Percentiles rank a stretch among this genome's conserved stretches.
These are phyloP conservation scores for Globisporangium iwayamae DNA, from an alignment of 352 stramenopile genomes.

Conservation along the genomic window DNA sequence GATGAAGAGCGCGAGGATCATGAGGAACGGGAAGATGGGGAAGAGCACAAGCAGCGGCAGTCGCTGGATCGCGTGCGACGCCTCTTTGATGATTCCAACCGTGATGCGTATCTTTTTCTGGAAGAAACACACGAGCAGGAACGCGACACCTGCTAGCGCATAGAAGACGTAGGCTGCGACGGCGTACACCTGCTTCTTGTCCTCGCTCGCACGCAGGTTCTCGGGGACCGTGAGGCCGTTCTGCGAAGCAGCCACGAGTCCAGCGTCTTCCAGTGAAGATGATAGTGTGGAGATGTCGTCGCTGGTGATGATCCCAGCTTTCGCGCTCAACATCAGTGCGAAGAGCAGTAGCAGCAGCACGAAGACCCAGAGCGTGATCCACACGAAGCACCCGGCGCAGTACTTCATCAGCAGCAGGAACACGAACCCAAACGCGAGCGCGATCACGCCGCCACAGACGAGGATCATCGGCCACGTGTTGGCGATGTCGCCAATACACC, in stretches of 20 bases:
- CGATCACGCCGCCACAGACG: constrained; percentile 37
- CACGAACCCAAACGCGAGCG: constrained; percentile 54
- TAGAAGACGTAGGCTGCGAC: constrained; percentile 64
- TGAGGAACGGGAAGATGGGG: constrained; percentile 54
- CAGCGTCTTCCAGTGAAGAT: constrained; percentile 33
- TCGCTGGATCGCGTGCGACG: constrained; percentile 52
- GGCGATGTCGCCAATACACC: constrained; percentile 68
- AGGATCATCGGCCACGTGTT: constrained; percentile 57
- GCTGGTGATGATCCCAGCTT: constrained; percentile 63
- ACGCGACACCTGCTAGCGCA: constrained; percentile 46
- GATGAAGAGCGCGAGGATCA: constrained; percentile 62
- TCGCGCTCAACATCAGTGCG: constrained; percentile 69
- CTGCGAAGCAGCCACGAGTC: constrained; percentile 35
- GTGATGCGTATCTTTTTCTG: constrained; percentile 79
- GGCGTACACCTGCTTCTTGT: constrained; percentile 58
- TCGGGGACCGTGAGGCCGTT: constrained; percentile 43
- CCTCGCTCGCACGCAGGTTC: constrained; percentile 48
- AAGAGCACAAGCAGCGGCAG: constrained; percentile 70
- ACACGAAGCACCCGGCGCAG: constrained; percentile 73
- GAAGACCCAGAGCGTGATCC: constrained; percentile 63
- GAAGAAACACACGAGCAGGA: constrained; percentile 83
- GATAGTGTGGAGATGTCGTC: constrained; percentile 39
- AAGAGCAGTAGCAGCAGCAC: constrained; percentile 66
- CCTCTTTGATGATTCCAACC: constrained; percentile 75
- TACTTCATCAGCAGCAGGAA: constrained; percentile 73